A percentile compares a stretch with the other conserved stretches of the same genome.
phyloP scores from a whole-genome alignment of 2,329 filamentous ascomycete genomes.

The Pyrenophora tritici-repentis region DNA sequence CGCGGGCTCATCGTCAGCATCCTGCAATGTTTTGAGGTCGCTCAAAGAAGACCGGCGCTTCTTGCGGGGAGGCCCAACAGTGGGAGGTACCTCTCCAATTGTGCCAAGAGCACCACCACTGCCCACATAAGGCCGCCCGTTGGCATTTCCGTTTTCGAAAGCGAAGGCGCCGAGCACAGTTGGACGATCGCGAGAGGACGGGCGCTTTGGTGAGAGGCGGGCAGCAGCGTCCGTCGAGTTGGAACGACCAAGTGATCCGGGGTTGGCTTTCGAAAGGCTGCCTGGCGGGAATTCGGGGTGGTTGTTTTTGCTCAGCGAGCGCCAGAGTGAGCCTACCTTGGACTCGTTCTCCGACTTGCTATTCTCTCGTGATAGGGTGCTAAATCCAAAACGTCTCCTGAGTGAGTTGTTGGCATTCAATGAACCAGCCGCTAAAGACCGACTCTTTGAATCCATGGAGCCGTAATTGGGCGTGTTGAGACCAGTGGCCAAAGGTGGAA shows the following conservation, averaged over 20 bases:
- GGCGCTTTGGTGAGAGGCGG: slow-evolving; percentile 54
- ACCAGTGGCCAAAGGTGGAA: slow-evolving; percentile 65
- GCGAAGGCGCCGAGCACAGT: slow-evolving; percentile 54
- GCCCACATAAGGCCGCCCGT: slow-evolving; percentile 34
- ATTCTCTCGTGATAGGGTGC: slow-evolving; percentile 75
- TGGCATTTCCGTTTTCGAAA: slow-evolving; percentile 51
- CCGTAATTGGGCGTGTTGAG: slow-evolving; percentile 59
- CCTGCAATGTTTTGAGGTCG: slow-evolving; percentile 75
- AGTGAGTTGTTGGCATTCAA: slow-evolving; percentile 87
- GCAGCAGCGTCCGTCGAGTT: slow-evolving; percentile 79
- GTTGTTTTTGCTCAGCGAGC: slow-evolving; percentile 82
- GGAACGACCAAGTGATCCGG: slow-evolving; percentile 62
- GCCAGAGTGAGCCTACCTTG: slow-evolving; percentile 77
- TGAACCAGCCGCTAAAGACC: slow-evolving; percentile 71
- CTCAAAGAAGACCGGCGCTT: slow-evolving; percentile 92
- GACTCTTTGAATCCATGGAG: slow-evolving; percentile 61
- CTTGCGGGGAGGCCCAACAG: slow-evolving; percentile 55
- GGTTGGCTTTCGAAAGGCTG: slow-evolving; percentile 68
- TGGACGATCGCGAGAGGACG: slow-evolving; percentile 61
- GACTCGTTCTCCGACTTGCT: slow-evolving; percentile 74
- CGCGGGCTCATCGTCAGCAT: slow-evolving; percentile 52
- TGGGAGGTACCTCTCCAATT: slow-evolving; percentile 56
- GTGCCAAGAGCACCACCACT: slow-evolving; percentile 49
- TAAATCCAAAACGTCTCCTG: slow-evolving; percentile 80
- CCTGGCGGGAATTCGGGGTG: slow-evolving; percentile 55